Evolutionary conservation across 768 basidiomycete species (phyloP).

Genomic region (Tephrocybe sp.): DNA sequence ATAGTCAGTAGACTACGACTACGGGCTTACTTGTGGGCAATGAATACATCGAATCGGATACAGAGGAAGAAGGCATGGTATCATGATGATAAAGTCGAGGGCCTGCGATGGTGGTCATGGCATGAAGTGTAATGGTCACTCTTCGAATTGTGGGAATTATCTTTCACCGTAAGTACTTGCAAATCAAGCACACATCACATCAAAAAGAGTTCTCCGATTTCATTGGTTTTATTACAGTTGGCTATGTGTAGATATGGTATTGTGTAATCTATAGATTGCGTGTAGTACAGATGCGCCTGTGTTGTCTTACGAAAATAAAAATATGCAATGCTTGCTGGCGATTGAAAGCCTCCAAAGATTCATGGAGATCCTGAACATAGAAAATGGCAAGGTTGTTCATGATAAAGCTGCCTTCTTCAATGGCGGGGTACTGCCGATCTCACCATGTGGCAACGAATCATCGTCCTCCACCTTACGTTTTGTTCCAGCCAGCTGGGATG

Average conservation of each 20-base stretch:
- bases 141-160: too few relatives aligned
- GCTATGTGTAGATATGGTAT: slow-evolving; percentile 17
- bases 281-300: slow-evolving; percentile 22
- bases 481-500: slow-evolving; percentile 49
- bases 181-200: not conserved
- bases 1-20: not conserved
- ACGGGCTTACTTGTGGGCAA: slow-evolving; percentile 16
- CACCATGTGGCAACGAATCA: slow-evolving; percentile 35
- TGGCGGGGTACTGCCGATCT: slow-evolving; percentile 55
- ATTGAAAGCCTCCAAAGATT: slow-evolving; percentile 12
- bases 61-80: not conserved
- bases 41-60: not conserved
- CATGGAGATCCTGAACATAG: slow-evolving; percentile 2
- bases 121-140: not conserved
- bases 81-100: slow-evolving; percentile 2
- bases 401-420: slow-evolving; percentile 64
- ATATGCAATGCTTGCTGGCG: slow-evolving; percentile 10
- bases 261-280: slow-evolving; percentile 20
- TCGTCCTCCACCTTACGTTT: slow-evolving; percentile 76
- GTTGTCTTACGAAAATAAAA: slow-evolving; percentile 11
- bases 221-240: not conserved
- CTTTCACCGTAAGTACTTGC: too few relatives aligned
- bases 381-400: slow-evolving; percentile 14
- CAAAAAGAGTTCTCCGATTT: not conserved
- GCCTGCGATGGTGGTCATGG: not conserved